Conservation (phyloP, 2,329 filamentous ascomycete genomes). For the Acrodontium crateriforme region DNA sequence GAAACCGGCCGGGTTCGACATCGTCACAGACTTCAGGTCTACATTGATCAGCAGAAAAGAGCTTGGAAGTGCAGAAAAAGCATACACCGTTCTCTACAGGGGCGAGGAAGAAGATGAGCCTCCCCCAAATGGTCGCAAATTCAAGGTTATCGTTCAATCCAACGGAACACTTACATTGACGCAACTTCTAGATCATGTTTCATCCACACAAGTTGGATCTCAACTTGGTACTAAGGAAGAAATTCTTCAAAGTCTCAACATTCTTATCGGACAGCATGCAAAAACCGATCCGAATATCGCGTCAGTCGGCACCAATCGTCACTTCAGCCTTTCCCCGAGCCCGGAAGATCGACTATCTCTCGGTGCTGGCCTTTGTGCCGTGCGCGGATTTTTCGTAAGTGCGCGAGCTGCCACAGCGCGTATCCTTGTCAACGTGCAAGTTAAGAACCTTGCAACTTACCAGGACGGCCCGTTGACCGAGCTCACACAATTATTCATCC, state of each 20-base stretch:
- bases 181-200: background rate
- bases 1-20: background rate
- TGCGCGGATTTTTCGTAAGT: constrained; percentile 3
- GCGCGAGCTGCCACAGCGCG: constrained; percentile 3
- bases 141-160: background rate
- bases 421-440: constrained; percentile 4
- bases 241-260: constrained; percentile 1
- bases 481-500: no score
- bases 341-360: no score
- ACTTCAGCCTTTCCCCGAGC: constrained; percentile 21
- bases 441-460: constrained; percentile 3
- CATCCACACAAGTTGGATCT: background rate
- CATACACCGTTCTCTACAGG: background rate
- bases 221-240: background rate
- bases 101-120: background rate
- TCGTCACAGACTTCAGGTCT: constrained; percentile 1
- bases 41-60: constrained; percentile 1
- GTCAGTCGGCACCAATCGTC: constrained; percentile 24
- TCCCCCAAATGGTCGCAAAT: background rate
- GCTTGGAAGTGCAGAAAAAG: background rate
- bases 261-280: constrained; percentile 1
- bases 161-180: background rate
- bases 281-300: constrained; percentile 1
- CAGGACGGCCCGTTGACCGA: background rate
- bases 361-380: constrained; percentile 1